Evolutionary conservation across 345 rosid genomes (phyloP).

Genomic region (Trapa bicornis): DNA sequence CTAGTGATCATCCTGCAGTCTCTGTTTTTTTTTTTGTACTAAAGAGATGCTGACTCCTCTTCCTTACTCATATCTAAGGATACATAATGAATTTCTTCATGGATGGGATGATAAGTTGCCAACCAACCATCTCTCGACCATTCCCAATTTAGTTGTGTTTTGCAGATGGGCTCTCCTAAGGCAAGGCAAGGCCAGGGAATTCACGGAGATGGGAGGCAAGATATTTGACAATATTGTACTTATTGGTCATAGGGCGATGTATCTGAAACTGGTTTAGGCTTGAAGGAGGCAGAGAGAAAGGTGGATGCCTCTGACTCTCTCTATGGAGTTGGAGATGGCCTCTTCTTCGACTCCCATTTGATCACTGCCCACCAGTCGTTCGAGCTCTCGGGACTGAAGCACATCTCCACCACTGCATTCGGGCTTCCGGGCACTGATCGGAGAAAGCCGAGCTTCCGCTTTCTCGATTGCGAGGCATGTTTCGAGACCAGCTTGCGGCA

Average conservation of each 20-base stretch:
- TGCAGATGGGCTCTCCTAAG: not conserved
- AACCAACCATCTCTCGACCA: slow-evolving; percentile 4
- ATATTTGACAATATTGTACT: not conserved
- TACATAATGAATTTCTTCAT: not conserved
- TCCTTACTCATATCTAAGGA: not conserved
- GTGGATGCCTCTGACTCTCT: not conserved
- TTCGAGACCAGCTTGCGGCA: slow-evolving; percentile 37
- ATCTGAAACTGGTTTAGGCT: not conserved
- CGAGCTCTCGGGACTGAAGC: slow-evolving; percentile 50
- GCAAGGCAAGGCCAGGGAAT: not conserved
- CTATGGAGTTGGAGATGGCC: slow-evolving; percentile 7
- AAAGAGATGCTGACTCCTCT: not conserved
- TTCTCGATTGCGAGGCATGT: slow-evolving; percentile 26
- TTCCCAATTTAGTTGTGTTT: not conserved
- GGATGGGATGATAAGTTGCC: not conserved
- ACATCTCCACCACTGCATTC: slow-evolving; percentile 45
- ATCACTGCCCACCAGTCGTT: slow-evolving; percentile 39
- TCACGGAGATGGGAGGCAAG: not conserved
- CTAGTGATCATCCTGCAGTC: not conserved
- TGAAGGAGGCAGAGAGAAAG: not conserved
- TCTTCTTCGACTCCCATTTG: slow-evolving; percentile 27
- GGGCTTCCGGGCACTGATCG: slow-evolving; percentile 46
- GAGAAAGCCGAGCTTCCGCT: slow-evolving; percentile 30
- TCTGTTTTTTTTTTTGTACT: not conserved
- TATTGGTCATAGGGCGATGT: not conserved